These are phyloP conservation scores for Candida insectalens DNA, from an alignment of 805 yeast genomes.

Conservation along the genomic window DNA sequence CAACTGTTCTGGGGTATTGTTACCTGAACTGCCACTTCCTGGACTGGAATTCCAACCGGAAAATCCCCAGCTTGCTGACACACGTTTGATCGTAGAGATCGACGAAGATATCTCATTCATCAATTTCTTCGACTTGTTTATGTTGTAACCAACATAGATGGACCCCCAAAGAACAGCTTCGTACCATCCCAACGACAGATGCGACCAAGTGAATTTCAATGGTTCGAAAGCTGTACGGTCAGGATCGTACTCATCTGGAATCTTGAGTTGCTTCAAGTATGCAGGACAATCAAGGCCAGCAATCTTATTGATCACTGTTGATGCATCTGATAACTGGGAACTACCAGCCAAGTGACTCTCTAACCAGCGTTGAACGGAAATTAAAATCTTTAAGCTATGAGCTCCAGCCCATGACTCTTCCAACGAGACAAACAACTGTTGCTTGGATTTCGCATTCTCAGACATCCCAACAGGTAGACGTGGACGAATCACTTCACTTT, in stretches of 20 bases:
- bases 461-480: slow-evolving; percentile 55
- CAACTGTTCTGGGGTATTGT: slow-evolving; percentile 5
- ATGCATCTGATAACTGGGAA: no score
- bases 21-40: slow-evolving; percentile 1
- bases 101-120: slow-evolving; percentile 27
- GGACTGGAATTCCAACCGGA: slow-evolving; percentile 10
- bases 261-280: slow-evolving; percentile 6
- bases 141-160: slow-evolving; percentile 34
- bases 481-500: slow-evolving; percentile 36
- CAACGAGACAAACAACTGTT: slow-evolving; percentile 39
- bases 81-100: slow-evolving; percentile 22
- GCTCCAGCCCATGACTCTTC: slow-evolving; percentile 48
- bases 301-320: slow-evolving; percentile 30
- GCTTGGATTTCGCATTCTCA: slow-evolving; percentile 40
- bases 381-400: slow-evolving; percentile 24
- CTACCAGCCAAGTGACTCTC: slow-evolving; percentile 3
- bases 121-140: slow-evolving; percentile 19
- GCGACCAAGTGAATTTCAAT: slow-evolving; percentile 53
- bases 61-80: slow-evolving; percentile 27
- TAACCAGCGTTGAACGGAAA: neutral
- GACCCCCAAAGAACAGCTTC: slow-evolving; percentile 53
- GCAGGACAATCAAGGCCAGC: slow-evolving; percentile 24
- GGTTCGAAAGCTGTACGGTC: slow-evolving; percentile 31
- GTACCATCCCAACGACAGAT: slow-evolving; percentile 67
- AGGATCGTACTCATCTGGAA: slow-evolving; percentile 32